A percentile compares a stretch with the other conserved stretches of the same genome.
Evolutionary conservation across 2,329 filamentous ascomycete species (phyloP).

Genomic region (Berkeleyomyces rouxiae): DNA sequence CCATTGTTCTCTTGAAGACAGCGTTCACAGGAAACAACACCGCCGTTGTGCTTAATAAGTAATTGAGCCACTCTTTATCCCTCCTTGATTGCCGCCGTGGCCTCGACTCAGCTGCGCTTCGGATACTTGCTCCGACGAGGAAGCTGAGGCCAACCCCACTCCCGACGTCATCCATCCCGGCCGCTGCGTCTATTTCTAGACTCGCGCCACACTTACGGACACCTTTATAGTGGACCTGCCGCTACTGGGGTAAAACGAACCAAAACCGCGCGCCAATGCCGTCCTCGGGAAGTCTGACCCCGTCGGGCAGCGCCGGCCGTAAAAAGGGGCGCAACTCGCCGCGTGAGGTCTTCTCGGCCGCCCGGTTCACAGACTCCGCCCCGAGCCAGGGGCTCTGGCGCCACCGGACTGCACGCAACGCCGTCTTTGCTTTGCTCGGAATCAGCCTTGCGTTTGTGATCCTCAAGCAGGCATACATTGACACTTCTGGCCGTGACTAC

Average conservation of each 20-base stretch:
- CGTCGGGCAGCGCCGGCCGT: neutral
- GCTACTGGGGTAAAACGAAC: too few relatives aligned
- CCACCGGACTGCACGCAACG: slow-evolving; percentile 11
- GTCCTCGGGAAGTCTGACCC: neutral
- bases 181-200: too few relatives aligned
- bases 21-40: too few relatives aligned
- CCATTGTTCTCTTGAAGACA: too few relatives aligned
- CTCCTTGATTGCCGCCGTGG: neutral
- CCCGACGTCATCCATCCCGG: neutral
- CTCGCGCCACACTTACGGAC: too few relatives aligned
- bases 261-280: neutral
- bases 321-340: neutral
- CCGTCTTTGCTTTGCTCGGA: slow-evolving; percentile 18
- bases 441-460: slow-evolving; percentile 24
- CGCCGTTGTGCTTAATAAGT: too few relatives aligned
- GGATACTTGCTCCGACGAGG: neutral
- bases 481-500: slow-evolving; percentile 12
- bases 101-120: neutral
- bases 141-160: neutral
- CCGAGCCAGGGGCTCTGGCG: neutral
- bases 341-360: neutral
- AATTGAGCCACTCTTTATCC: neutral
- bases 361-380: neutral
- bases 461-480: slow-evolving; percentile 20
- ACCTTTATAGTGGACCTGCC: too few relatives aligned